phyloP scores from a whole-genome alignment of 2,329 filamentous ascomycete species.

The Alternaria gaisen region DNA sequence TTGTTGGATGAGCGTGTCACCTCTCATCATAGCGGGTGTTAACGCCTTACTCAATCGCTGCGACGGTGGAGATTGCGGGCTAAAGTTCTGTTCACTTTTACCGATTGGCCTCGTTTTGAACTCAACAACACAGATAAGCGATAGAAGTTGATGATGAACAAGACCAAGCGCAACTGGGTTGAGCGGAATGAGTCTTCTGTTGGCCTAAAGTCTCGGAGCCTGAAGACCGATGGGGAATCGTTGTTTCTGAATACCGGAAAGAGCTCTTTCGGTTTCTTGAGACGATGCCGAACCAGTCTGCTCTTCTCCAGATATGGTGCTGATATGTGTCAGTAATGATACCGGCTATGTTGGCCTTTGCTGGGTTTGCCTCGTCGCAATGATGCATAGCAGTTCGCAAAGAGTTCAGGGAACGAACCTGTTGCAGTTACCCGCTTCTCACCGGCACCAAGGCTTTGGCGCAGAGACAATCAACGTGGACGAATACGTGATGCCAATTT shows the following conservation, averaged over 20 bases:
- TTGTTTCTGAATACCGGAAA: constrained; percentile 1
- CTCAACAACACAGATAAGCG: constrained; percentile 22
- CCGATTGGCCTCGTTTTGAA: constrained; percentile 15
- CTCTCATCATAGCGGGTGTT: constrained; percentile 39
- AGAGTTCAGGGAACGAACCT: constrained; percentile 44
- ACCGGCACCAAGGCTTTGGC: constrained; percentile 34
- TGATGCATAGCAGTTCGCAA: constrained; percentile 42
- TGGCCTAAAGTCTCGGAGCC: constrained; percentile 16
- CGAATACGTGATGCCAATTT: constrained; percentile 27
- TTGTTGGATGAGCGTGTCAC: constrained; percentile 46
- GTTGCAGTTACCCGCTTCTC: constrained; percentile 46
- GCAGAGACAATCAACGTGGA: constrained; percentile 41
- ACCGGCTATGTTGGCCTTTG: constrained; percentile 27
- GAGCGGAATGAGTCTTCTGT: constrained; percentile 1
- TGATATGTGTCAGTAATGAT: constrained; percentile 40
- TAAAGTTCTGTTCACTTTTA: constrained; percentile 10
- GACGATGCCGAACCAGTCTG: constrained; percentile 23
- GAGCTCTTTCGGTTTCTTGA: constrained; percentile 22
- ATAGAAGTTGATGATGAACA: constrained; percentile 4
- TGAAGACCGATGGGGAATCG: constrained; percentile 12
- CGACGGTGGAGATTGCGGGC: constrained; percentile 15
- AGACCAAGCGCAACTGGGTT: background rate
- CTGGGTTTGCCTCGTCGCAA: constrained; percentile 47
- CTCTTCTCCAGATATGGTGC: constrained; percentile 24
- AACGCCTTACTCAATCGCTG: constrained; percentile 17